Evolutionary conservation across 306 rosid species (phyloP).

Genomic region (Cicer cuneatum): DNA sequence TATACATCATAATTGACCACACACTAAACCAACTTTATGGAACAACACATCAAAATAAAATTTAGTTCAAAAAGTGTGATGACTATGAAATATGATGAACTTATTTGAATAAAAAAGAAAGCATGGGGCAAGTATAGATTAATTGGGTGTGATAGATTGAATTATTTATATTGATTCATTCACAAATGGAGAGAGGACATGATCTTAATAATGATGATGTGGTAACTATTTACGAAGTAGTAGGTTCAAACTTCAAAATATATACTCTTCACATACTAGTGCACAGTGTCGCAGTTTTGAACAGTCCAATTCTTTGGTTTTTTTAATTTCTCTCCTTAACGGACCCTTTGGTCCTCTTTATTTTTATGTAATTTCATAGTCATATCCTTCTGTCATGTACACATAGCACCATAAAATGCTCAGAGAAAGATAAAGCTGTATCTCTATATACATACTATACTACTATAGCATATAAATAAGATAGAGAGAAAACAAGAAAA

Average conservation of each 20-base stretch:
- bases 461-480: neutral
- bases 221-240: constrained; percentile 58
- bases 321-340: constrained; percentile 26
- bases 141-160: neutral
- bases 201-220: constrained; percentile 18
- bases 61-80: too few relatives aligned
- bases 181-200: neutral
- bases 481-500: neutral
- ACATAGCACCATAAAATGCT: constrained; percentile 53
- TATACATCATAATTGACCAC: too few relatives aligned
- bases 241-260: constrained; percentile 90
- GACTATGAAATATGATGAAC: too few relatives aligned
- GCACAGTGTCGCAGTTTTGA: neutral
- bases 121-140: too few relatives aligned
- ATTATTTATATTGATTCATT: neutral
- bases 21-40: too few relatives aligned
- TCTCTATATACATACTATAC: neutral
- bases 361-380: constrained; percentile 40
- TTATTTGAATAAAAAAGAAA: too few relatives aligned
- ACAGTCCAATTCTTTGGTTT: neutral
- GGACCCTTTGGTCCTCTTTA: constrained; percentile 33
- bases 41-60: too few relatives aligned
- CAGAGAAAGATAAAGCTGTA: constrained; percentile 28
- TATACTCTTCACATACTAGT: constrained; percentile 49
- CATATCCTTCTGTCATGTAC: constrained; percentile 47